Conservation (phyloP, 352 stramenopile species). For the Globisporangium solare region DNA sequence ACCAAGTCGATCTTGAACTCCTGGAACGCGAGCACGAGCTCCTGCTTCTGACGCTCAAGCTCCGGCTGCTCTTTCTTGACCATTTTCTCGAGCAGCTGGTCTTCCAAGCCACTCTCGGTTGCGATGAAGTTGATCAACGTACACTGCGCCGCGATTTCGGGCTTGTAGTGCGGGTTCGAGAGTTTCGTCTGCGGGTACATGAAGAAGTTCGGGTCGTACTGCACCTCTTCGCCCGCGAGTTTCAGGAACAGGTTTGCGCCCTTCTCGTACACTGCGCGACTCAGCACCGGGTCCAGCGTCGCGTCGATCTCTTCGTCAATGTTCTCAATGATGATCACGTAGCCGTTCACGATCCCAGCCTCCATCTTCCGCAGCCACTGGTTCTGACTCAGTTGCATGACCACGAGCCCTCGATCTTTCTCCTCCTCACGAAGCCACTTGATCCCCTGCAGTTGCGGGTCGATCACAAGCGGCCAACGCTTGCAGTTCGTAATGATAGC, state of each 20-base stretch:
- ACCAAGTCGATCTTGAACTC: constrained; percentile 97
- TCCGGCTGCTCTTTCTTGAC: constrained; percentile 94
- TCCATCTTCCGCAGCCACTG: constrained; percentile 95
- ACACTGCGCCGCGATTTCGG: constrained; percentile 95
- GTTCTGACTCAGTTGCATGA: constrained; percentile 95
- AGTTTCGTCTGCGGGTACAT: constrained; percentile 97
- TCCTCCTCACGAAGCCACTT: constrained; percentile 97
- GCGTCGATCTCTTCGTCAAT: constrained; percentile 96
- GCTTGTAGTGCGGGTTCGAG: constrained; percentile 97
- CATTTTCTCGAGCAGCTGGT: constrained; percentile 95
- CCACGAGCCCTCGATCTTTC: constrained; percentile 87
- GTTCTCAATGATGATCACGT: constrained; percentile 97
- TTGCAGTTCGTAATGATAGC: constrained; percentile 97
- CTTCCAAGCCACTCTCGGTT: constrained; percentile 93
- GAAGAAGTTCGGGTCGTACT: constrained; percentile 95
- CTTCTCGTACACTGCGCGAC: constrained; percentile 95
- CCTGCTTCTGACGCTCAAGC: constrained; percentile 92
- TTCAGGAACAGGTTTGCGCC: constrained; percentile 93
- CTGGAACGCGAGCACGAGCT: constrained; percentile 90
- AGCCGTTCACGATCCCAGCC: constrained; percentile 92
- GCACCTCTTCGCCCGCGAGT: constrained; percentile 93
- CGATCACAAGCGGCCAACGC: constrained; percentile 96
- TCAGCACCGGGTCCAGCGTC: constrained; percentile 94
- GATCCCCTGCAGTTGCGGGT: constrained; percentile 97
- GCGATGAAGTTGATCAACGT: constrained; percentile 99